Base-by-base conservation (phyloP, 805 yeast species). In the Zygoascus tannicola region DNA sequence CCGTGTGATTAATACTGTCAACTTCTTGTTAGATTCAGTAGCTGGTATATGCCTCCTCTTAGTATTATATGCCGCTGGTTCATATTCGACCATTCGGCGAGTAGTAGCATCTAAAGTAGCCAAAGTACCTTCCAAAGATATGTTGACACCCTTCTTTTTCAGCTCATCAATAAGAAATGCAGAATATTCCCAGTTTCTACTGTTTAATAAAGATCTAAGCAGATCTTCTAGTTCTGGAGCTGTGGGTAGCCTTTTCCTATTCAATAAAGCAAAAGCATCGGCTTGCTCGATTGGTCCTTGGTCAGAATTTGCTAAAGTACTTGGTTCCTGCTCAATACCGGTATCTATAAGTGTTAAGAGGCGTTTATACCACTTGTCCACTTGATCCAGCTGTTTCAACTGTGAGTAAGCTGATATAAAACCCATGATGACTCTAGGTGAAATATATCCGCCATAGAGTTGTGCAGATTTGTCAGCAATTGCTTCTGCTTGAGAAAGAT, bases 381-480 rank as follows among this genome's bases (percentile, higher is more conserved):
- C 44, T 22, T 32, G 20, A 4, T 46, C 50, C 3, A 26, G 15
- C 33, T 46, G 40, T 4, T 41, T 23, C 14, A 44, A 16, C 15
- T 36, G 43, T 5, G 36, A 23, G 34, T 51, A 52, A 5, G 37
- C 35, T 5, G 36, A 35, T 10, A 53, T 20, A 35, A 53, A 52
- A 23, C 53, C 49, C 3, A 49, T n/a, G 3, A 44, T 43, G 15
- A 50, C 45, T 32, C 35, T 39, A 2, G 56, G 55, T n/a, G 55
- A 46, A 8, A 53, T 39, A 23, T 48, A 43, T 14, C 18, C n/a
- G 10, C 41, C 43, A 38, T 46, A 49, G 35, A 38, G 22, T 2
- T 41, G 28, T 2, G 32, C 30, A 50, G 52, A 51, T n/a, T 45
- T 42, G 5, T 44, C n/a, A 1, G 53, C 48, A 5, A 54, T 18